Evolutionary conservation across 2,329 filamentous ascomycete species (phyloP).

Genomic region (Escovopsis weberi): DNA sequence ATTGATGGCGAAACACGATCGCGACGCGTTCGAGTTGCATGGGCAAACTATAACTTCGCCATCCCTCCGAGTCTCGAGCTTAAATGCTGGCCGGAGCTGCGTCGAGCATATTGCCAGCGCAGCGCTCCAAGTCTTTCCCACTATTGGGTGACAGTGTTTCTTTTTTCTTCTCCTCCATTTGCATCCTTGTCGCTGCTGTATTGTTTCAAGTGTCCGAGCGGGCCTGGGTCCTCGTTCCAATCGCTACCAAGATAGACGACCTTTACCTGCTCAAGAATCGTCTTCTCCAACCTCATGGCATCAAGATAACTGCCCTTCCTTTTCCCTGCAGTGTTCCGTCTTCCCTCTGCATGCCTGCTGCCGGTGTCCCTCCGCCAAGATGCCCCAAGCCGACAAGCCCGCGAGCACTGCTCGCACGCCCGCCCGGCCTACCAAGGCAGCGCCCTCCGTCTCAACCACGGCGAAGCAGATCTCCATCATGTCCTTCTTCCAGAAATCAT

Average conservation of each 20-base stretch:
- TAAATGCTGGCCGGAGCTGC: neutral
- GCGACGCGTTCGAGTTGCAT: constrained; percentile 4
- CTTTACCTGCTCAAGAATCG: no score
- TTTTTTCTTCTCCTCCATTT: neutral
- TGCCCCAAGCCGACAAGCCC: constrained; percentile 16
- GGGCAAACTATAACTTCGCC: no score
- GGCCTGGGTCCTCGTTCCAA: no score
- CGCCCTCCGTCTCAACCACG: constrained; percentile 16
- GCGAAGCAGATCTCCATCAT: constrained; percentile 28
- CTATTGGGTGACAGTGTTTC: neutral
- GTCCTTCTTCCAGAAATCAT: constrained; percentile 31
- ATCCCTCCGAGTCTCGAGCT: neutral
- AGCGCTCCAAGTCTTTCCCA: neutral
- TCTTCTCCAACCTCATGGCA: no score
- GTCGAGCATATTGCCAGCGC: constrained; percentile 1
- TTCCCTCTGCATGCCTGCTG: neutral
- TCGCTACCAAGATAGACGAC: no score
- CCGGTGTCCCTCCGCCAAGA: constrained; percentile 7
- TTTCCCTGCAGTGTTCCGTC: neutral
- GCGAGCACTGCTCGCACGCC: constrained; percentile 18
- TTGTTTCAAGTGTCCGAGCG: neutral
- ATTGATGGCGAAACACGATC: constrained; percentile 3
- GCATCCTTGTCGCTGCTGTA: neutral
- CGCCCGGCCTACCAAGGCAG: constrained; percentile 17
- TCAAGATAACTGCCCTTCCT: neutral